These are phyloP conservation scores for Mycosphaerelloides madeirae DNA, from an alignment of 2,329 filamentous ascomycete genomes.

Conservation along the genomic window DNA sequence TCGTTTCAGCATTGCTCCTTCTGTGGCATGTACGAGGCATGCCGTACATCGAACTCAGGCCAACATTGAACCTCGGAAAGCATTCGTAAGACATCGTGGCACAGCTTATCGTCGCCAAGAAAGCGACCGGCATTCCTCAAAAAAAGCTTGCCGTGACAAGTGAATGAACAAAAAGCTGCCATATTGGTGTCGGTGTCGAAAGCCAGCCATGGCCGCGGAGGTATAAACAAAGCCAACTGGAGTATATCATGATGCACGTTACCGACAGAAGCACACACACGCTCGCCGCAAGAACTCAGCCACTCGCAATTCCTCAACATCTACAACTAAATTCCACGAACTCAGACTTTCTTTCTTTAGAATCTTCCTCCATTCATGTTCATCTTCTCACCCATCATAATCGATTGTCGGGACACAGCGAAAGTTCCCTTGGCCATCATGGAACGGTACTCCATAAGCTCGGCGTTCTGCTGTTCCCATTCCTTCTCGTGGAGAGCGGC, in stretches of 20 bases:
- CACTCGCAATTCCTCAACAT: too few relatives aligned
- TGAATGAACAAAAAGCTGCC: too few relatives aligned
- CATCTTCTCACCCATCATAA: slow-evolving; percentile 17
- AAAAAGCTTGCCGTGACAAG: too few relatives aligned
- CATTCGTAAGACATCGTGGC: too few relatives aligned
- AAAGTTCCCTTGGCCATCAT: slow-evolving; percentile 29
- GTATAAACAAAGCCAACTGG: slow-evolving; percentile 3
- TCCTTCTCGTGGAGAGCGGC: slow-evolving; percentile 44
- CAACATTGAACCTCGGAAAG: too few relatives aligned
- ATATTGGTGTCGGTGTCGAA: too few relatives aligned
- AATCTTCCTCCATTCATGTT: slow-evolving; percentile 10
- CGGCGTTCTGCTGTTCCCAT: slow-evolving; percentile 39
- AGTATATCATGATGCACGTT: slow-evolving; percentile 17
- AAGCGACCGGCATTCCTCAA: slow-evolving; percentile 14
- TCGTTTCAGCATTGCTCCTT: too few relatives aligned
- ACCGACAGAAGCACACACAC: slow-evolving; percentile 2
- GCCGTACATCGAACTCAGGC: too few relatives aligned
- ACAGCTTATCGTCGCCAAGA: too few relatives aligned
- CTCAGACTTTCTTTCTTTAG: slow-evolving; percentile 1
- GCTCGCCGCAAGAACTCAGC: neutral
- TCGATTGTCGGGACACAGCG: slow-evolving; percentile 17
- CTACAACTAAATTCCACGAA: slow-evolving; percentile 1
- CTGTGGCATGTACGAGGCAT: too few relatives aligned
- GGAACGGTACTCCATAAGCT: slow-evolving; percentile 30
- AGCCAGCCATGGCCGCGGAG: too few relatives aligned